Evolutionary conservation across 208 protist species (phyloP).

Genomic region (Endotrypanum monterogeii): DNA sequence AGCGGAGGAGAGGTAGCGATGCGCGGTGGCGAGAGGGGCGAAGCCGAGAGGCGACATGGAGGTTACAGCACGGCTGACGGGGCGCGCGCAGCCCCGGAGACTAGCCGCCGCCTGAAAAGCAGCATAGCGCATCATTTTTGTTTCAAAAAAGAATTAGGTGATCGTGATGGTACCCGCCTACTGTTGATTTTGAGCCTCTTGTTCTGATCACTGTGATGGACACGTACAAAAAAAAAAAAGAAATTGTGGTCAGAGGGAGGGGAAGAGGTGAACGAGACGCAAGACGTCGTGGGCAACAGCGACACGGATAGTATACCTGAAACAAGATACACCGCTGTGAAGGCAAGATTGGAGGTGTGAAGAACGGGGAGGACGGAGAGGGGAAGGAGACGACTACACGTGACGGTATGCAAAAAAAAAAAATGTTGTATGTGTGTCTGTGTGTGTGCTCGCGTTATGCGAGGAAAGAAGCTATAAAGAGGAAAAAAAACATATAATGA

Average conservation of each 20-base stretch:
- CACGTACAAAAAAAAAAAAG: too few species aligned
- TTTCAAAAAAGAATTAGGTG: neutral
- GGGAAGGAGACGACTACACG: neutral
- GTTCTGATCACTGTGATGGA: neutral
- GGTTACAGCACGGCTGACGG: neutral
- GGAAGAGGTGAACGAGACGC: neutral
- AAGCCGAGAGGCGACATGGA: neutral
- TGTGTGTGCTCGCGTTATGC: neutral
- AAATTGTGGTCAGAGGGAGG: neutral
- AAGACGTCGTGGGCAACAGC: neutral
- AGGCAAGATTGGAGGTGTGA: too few species aligned
- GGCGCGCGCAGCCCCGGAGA: neutral
- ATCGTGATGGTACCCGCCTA: too few species aligned
- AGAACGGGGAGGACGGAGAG: too few species aligned
- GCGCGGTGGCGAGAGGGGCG: neutral
- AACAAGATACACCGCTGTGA: too few species aligned
- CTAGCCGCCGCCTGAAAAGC: conserved; percentile 18
- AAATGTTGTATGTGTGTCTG: neutral
- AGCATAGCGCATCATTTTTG: conserved; percentile 41
- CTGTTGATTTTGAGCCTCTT: neutral
- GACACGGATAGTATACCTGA: neutral
- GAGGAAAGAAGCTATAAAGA: conserved; percentile 14
- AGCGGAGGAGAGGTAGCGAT: conserved; percentile 3
- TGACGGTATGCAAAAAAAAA: conserved; percentile 9
- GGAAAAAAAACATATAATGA: conserved; percentile 1